These are phyloP conservation scores for Lentinula guzmanii DNA, from an alignment of 768 basidiomycete species.

Conservation along the genomic window DNA sequence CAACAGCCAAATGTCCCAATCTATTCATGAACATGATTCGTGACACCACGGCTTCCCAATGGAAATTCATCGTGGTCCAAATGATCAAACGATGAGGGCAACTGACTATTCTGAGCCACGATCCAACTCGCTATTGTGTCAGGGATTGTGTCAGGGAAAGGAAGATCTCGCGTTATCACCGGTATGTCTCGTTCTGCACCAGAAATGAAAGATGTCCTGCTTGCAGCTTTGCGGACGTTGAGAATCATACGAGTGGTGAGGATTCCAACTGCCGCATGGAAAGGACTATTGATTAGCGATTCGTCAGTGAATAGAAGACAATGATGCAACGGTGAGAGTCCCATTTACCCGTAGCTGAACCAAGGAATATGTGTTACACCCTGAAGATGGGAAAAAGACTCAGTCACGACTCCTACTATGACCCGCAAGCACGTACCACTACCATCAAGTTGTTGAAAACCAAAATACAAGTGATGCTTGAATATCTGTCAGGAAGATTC, in stretches of 20 bases:
- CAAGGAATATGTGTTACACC: constrained; percentile 39
- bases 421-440: constrained; percentile 20
- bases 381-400: constrained; percentile 13
- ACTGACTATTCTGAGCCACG: background rate
- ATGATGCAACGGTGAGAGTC: background rate
- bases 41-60: background rate
- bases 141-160: background rate
- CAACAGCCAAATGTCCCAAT: background rate
- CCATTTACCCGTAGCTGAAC: constrained; percentile 38
- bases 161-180: background rate
- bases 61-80: background rate
- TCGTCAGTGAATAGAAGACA: background rate
- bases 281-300: constrained; percentile 23
- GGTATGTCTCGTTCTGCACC: background rate
- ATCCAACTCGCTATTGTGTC: background rate
- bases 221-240: constrained; percentile 31
- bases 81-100: background rate
- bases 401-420: background rate
- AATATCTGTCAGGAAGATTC: background rate
- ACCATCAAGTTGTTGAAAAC: constrained; percentile 45
- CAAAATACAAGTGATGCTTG: constrained; percentile 30
- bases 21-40: background rate
- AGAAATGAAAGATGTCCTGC: background rate
- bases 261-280: constrained; percentile 42
- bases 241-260: constrained; percentile 41